A percentile compares a stretch with the other conserved stretches of the same genome.
These are phyloP conservation scores for Coemansia sp. DNA, from an alignment of 192 early-diverging fungal species.

Conservation along the genomic window DNA sequence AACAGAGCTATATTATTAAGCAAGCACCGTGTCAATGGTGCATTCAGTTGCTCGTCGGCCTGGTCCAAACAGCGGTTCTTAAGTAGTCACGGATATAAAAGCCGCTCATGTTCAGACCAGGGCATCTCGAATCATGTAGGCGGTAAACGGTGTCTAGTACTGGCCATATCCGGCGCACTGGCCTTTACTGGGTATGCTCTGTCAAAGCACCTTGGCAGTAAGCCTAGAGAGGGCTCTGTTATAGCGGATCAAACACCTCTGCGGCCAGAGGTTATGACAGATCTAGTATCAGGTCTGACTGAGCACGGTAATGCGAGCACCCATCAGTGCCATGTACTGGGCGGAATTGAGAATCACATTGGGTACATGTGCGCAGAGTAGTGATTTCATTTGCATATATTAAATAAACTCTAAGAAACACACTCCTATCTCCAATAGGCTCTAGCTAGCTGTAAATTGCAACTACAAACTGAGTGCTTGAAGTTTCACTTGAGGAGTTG, in stretches of 20 bases:
- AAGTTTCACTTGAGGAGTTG: background rate
- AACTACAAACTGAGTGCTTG: too few relatives aligned
- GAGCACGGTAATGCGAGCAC: background rate
- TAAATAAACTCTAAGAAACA: background rate
- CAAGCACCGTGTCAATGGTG: background rate
- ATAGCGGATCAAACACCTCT: background rate
- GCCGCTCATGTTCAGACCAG: background rate
- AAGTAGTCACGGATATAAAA: background rate
- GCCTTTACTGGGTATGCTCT: background rate
- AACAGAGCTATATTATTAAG: too few relatives aligned
- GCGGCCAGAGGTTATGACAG: background rate
- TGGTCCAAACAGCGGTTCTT: background rate
- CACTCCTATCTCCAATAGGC: background rate
- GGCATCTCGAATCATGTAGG: background rate
- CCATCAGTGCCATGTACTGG: conserved; percentile 18
- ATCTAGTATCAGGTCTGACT: background rate
- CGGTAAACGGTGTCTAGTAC: background rate
- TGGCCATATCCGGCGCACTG: background rate
- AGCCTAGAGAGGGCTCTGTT: background rate
- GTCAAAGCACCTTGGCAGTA: background rate
- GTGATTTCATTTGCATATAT: background rate
- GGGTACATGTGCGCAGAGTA: conserved; percentile 48
- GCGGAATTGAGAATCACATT: conserved; percentile 42
- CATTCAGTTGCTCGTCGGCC: background rate
- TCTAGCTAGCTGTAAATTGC: background rate